Conservation (phyloP, 371 early-diverging fungal species). For the Zopfochytrium polystomum region DNA sequence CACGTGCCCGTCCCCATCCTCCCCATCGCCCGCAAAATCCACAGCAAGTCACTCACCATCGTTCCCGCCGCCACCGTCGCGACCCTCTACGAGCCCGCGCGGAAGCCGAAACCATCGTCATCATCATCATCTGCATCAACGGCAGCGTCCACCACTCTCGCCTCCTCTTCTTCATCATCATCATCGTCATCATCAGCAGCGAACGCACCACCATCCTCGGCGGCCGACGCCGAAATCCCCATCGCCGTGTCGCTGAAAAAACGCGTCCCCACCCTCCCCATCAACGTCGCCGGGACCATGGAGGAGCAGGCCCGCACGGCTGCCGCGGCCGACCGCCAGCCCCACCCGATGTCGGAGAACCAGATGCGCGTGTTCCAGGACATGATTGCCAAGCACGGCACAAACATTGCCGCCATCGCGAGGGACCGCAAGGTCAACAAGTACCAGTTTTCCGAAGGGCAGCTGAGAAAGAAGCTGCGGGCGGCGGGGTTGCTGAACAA, state of each 20-base stretch:
- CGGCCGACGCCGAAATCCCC: background rate
- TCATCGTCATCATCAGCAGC: too few species aligned
- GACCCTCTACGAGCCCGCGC: too few species aligned
- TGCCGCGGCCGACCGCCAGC: slow-evolving; percentile 29
- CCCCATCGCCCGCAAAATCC: slow-evolving; percentile 9
- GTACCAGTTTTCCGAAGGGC: slow-evolving; percentile 75
- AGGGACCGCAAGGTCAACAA: slow-evolving; percentile 80
- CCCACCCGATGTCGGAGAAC: slow-evolving; percentile 65
- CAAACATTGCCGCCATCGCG: slow-evolving; percentile 80
- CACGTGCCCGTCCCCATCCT: slow-evolving; percentile 46
- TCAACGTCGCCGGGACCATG: slow-evolving; percentile 39
- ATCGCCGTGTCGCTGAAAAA: slow-evolving; percentile 6
- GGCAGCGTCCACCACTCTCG: slow-evolving; percentile 14
- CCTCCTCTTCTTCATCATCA: too few species aligned
- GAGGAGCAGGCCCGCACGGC: slow-evolving; percentile 55
- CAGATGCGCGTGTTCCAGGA: slow-evolving; percentile 63
- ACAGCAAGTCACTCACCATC: slow-evolving; percentile 12
- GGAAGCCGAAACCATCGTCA: too few species aligned
- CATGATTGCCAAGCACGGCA: slow-evolving; percentile 75
- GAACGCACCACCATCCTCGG: too few species aligned
- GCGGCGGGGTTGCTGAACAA: too few species aligned
- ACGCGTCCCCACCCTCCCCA: background rate
- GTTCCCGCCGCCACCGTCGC: too few species aligned
- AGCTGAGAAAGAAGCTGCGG: slow-evolving; percentile 74
- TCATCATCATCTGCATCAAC: too few species aligned